These are phyloP conservation scores for Rhodamnia argentea DNA, from an alignment of 345 rosid species.

Conservation along the genomic window DNA sequence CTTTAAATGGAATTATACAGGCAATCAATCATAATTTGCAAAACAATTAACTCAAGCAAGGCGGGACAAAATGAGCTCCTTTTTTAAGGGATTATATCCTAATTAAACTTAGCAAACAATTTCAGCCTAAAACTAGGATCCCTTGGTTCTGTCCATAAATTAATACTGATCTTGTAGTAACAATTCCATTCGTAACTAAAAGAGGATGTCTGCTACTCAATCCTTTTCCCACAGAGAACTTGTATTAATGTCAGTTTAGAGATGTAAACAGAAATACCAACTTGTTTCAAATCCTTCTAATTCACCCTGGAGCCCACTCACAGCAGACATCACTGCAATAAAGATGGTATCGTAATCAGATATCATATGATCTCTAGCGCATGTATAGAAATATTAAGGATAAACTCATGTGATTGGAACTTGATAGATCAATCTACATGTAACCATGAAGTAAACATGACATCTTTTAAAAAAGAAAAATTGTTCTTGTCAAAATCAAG, in stretches of 20 bases:
- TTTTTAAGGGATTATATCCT: neutral
- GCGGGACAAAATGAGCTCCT: neutral
- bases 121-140: neutral
- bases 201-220: neutral
- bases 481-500: neutral
- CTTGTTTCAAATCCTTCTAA: conserved; percentile 66
- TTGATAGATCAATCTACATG: neutral
- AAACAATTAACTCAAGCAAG: neutral
- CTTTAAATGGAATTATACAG: neutral
- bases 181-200: neutral
- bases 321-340: conserved; percentile 92
- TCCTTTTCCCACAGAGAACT: neutral
- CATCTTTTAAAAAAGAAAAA: neutral
- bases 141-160: neutral
- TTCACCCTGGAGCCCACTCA: conserved; percentile 86
- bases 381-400: neutral
- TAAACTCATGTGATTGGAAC: neutral
- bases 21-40: neutral
- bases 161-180: neutral
- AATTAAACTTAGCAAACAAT: neutral
- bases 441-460: neutral
- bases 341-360: neutral
- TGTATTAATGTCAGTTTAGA: neutral
- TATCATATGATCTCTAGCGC: neutral
- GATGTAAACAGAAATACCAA: conserved; percentile 26